These are phyloP conservation scores for Phialophora chinensis DNA, from an alignment of 2,329 filamentous ascomycete species.

Conservation along the genomic window DNA sequence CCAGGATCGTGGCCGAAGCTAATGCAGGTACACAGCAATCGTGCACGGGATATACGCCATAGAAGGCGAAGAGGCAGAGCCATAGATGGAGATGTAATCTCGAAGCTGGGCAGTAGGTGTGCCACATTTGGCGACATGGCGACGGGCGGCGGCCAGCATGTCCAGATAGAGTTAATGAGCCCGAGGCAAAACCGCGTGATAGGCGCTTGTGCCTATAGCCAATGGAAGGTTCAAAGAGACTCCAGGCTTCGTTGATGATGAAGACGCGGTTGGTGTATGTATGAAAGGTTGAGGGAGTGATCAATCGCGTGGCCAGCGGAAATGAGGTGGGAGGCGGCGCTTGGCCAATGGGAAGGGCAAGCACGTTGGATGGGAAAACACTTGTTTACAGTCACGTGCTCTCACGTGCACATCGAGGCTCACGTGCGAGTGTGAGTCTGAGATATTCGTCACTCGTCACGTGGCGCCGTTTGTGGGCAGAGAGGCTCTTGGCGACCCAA, in stretches of 20 bases:
- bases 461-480: not conserved
- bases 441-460: not conserved
- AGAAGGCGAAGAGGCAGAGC: constrained; percentile 1
- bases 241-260: not conserved
- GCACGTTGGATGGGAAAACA: not conserved
- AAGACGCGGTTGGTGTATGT: not conserved
- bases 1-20: constrained; percentile 16
- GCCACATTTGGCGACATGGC: constrained; percentile 10
- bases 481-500: not conserved
- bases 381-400: too few relatives aligned
- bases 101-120: not conserved
- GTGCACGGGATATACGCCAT: constrained; percentile 6
- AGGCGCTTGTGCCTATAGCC: constrained; percentile 17
- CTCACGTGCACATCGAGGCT: too few relatives aligned
- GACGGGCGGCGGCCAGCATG: not conserved
- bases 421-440: too few relatives aligned
- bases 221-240: constrained; percentile 4
- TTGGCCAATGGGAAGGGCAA: not conserved
- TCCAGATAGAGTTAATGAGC: constrained; percentile 21
- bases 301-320: constrained; percentile 20
- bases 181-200: constrained; percentile 20
- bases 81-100: constrained; percentile 22
- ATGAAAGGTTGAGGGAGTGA: not conserved
- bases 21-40: constrained; percentile 13
- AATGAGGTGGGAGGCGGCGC: constrained; percentile 16